These are phyloP conservation scores for Wickerhamiella parazyma DNA, from an alignment of 805 yeast genomes.

Conservation along the genomic window DNA sequence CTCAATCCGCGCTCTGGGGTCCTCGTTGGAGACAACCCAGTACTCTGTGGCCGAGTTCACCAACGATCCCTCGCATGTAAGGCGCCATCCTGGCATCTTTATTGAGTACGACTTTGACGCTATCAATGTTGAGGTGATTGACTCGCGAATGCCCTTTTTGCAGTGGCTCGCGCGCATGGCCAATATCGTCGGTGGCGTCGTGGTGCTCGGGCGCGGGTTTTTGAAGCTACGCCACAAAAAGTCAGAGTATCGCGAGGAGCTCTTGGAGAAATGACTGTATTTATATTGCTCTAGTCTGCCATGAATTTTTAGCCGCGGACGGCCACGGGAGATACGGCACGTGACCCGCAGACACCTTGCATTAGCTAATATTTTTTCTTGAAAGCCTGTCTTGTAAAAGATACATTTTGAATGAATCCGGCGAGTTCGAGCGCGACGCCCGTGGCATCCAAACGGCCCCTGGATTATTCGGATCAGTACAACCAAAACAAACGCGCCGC, in stretches of 20 bases:
- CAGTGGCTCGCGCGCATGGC: conserved; percentile 66
- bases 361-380: too few relatives aligned
- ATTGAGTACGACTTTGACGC: conserved; percentile 85
- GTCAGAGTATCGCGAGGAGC: conserved; percentile 3
- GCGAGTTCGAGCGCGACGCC: conserved; percentile 3
- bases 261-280: background rate
- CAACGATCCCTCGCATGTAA: conserved; percentile 3
- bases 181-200: conserved; percentile 71
- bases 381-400: background rate
- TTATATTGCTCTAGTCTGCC: too few relatives aligned
- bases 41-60: conserved; percentile 50
- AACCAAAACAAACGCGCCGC: background rate
- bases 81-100: conserved; percentile 56
- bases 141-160: conserved; percentile 59
- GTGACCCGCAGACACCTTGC: too few relatives aligned
- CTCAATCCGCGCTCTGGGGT: conserved; percentile 45
- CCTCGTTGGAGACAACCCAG: conserved; percentile 66
- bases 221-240: background rate
- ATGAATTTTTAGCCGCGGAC: too few relatives aligned
- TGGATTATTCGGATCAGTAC: conserved; percentile 5
- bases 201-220: conserved; percentile 20
- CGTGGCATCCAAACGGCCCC: background rate
- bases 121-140: conserved; percentile 52
- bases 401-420: background rate
- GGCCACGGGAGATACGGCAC: too few relatives aligned